Conservation (phyloP, 2,329 filamentous ascomycete species). For the Colletotrichum tofieldiae region DNA sequence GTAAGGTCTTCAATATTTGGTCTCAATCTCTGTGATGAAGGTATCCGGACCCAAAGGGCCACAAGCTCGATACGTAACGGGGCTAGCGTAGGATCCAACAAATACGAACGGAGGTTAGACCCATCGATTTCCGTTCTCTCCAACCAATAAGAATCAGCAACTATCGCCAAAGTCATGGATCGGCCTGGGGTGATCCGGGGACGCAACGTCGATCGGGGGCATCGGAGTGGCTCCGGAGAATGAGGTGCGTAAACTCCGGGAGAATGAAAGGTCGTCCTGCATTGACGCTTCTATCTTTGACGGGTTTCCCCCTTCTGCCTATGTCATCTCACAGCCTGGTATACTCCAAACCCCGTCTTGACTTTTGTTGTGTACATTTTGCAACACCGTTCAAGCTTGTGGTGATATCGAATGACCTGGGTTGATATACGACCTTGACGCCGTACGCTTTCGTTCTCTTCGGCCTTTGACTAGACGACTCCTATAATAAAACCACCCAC, state of each 20-base stretch:
- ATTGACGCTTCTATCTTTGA: background rate
- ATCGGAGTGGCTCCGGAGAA: background rate
- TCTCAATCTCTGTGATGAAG: too few relatives aligned
- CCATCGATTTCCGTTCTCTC: background rate
- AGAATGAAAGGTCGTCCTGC: background rate
- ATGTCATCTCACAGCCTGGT: background rate
- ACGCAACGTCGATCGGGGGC: background rate
- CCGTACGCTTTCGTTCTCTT: too few relatives aligned
- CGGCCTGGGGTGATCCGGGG: background rate
- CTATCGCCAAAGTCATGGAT: too few relatives aligned
- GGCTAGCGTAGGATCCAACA: slow-evolving; percentile 11
- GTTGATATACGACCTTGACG: too few relatives aligned
- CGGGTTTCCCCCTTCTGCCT: background rate
- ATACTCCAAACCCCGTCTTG: background rate
- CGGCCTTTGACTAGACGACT: too few relatives aligned
- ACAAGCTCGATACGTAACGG: background rate
- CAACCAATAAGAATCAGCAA: background rate
- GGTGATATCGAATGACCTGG: too few relatives aligned
- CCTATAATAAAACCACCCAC: too few relatives aligned
- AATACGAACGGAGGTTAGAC: slow-evolving; percentile 27
- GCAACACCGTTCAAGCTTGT: too few relatives aligned
- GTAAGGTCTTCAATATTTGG: background rate
- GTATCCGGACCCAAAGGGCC: background rate
- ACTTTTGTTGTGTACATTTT: background rate
- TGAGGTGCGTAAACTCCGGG: slow-evolving; percentile 1